phyloP scores from a whole-genome alignment of 805 yeast genomes.

The Sugiyamaella marilandica region DNA sequence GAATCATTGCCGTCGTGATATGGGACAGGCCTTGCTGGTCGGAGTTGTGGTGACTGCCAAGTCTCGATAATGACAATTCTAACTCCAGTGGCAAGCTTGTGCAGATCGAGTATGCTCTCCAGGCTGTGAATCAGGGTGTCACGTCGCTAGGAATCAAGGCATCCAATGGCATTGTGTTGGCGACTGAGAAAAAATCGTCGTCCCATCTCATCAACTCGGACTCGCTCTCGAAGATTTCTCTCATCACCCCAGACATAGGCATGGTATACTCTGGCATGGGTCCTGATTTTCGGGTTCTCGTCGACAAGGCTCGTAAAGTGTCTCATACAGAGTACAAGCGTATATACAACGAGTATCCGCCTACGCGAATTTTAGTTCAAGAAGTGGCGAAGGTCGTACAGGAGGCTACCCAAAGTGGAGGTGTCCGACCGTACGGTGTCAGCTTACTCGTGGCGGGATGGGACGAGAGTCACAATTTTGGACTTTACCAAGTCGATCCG shows the following conservation, averaged over 20 bases:
- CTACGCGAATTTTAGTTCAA: constrained; percentile 87
- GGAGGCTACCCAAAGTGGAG: constrained; percentile 98
- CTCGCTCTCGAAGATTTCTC: constrained; percentile 69
- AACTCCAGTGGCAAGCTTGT: constrained; percentile 81
- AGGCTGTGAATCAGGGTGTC: constrained; percentile 97
- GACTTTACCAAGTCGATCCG: constrained; percentile 95
- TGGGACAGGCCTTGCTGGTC: neutral
- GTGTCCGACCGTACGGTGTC: constrained; percentile 98
- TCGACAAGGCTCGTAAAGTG: constrained; percentile 88
- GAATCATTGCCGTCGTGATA: neutral
- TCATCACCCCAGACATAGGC: constrained; percentile 91
- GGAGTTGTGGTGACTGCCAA: neutral
- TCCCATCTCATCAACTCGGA: constrained; percentile 74
- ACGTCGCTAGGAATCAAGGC: constrained; percentile 93
- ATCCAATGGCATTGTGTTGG: constrained; percentile 92
- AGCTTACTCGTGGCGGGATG: constrained; percentile 90
- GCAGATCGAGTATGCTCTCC: constrained; percentile 95
- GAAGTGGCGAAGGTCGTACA: constrained; percentile 96
- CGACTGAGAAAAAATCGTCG: constrained; percentile 88
- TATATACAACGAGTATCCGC: constrained; percentile 94
- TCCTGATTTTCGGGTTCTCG: constrained; percentile 92
- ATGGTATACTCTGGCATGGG: constrained; percentile 99
- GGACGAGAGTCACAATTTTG: constrained; percentile 71
- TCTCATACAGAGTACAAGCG: constrained; percentile 92
- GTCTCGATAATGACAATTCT: neutral